Base-by-base conservation (phyloP, 768 basidiomycete species). In the Mycena amicta region DNA sequence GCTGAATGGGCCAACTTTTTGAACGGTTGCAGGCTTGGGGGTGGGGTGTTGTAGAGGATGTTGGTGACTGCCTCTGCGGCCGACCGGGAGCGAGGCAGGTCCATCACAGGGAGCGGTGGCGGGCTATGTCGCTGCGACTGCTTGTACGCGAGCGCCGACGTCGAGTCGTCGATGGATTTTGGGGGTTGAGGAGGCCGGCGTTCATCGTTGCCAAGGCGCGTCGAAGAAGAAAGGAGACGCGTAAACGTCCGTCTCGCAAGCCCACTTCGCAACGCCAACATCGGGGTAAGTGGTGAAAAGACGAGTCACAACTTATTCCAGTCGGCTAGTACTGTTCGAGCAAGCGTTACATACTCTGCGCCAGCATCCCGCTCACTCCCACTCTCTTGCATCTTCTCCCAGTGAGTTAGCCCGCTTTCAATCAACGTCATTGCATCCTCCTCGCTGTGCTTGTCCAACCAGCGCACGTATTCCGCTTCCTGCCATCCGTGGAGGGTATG, bases 51-150 rank as follows among this genome's bases (percentile, higher is more conserved):
- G 77, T 98, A 98, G 15, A 98, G 77, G 66, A 98, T 98, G 69
- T 98, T 98, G 29, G 94, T 95, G 30, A 98, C 96, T 28, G 96
- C 94, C 74, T 98, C 94, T 72, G 97, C 95, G 20, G 95, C 95
- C 11, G 83, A 89, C 49, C 93, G 84, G 13, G 85, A 79, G 52
- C 92, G 83, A 3, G 93, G 94, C n/a, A 91, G 72, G 68, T 95
- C 92, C 71, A 87, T 92, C 12, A 84, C 81, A 0, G 95, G 95
- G 16, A 97, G 81, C 18, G 93, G 92, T 2, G 94, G 93, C 5
- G 93, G 93, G 25, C 88, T 78, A 54, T 77, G 77, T 57, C 81
- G 80, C 60, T 93, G 91, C 6, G 81, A 71, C 30, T 78, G 80
- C 75, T 95, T 95, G 80, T 95, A 98, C 73, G 95, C 95, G 65